These are phyloP conservation scores for Guillardia theta DNA, from an alignment of 78 protist species.

Conservation along the genomic window DNA sequence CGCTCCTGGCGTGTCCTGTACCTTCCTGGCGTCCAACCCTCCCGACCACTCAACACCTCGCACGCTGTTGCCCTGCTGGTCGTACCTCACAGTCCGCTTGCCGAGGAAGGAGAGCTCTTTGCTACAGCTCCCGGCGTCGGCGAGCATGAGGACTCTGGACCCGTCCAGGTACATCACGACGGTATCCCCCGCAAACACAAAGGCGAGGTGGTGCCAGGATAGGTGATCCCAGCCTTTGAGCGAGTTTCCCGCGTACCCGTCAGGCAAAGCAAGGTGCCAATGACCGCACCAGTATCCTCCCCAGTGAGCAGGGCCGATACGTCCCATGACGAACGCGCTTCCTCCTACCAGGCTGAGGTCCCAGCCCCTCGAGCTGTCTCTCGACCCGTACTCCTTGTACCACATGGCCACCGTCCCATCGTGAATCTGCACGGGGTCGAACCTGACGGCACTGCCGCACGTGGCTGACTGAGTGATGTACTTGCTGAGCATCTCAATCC, in stretches of 20 bases:
- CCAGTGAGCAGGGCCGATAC: slow-evolving; percentile 19
- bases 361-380: too few relatives aligned
- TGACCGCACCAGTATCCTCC: slow-evolving; percentile 17
- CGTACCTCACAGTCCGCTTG: background rate
- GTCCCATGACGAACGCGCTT: background rate
- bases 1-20: too few relatives aligned
- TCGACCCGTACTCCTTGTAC: slow-evolving; percentile 6
- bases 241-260: background rate
- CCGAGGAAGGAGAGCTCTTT: background rate
- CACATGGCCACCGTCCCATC: slow-evolving; percentile 12
- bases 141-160: background rate
- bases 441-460: background rate
- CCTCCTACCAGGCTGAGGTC: background rate
- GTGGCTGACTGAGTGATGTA: background rate
- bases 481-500: background rate
- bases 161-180: background rate
- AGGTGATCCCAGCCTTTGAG: slow-evolving; percentile 20
- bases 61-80: background rate
- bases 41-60: background rate
- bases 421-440: background rate
- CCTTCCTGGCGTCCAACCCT: too few relatives aligned
- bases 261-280: background rate
- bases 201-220: slow-evolving; percentile 19
- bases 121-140: background rate
- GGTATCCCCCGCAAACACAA: background rate